These are phyloP conservation scores for Aurantiochytrium sp. DNA, from an alignment of 108 stramenopile species.

Conservation along the genomic window DNA sequence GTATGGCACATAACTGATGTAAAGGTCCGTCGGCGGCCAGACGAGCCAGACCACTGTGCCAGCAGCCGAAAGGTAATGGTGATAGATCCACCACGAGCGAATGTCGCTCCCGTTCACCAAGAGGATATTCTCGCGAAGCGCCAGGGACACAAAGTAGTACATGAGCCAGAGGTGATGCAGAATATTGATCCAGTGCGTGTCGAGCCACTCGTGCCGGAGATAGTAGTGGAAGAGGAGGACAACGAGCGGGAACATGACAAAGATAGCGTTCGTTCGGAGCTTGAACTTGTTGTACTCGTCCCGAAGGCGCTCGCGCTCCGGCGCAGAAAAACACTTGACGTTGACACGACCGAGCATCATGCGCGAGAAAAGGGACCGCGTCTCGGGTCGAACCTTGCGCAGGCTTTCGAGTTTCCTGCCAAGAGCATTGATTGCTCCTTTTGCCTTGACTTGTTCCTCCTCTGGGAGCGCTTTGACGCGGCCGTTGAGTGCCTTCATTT, in stretches of 20 bases:
- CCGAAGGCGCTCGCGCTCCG: not conserved
- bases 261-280: constrained; percentile 15
- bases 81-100: constrained; percentile 25
- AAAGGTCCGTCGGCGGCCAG: constrained; percentile 7
- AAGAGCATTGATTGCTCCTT: not conserved
- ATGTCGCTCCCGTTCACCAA: constrained; percentile 9
- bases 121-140: constrained; percentile 27
- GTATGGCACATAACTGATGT: not conserved
- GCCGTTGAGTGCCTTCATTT: not conserved
- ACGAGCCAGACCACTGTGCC: constrained; percentile 21
- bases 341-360: constrained; percentile 21
- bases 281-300: constrained; percentile 30
- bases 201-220: constrained; percentile 7
- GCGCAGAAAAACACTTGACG: not conserved
- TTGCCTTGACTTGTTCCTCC: not conserved
- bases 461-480: not conserved
- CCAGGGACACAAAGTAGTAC: constrained; percentile 23
- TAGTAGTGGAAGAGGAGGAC: not conserved
- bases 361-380: constrained; percentile 14
- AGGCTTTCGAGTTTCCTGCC: not conserved
- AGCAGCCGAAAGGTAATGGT: constrained; percentile 20
- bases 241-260: constrained; percentile 12
- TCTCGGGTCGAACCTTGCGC: not conserved
- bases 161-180: constrained; percentile 17
- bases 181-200: constrained; percentile 26